Evolutionary conservation across 495 filamentous ascomycete genomes (phyloP), one percentile per base, ranked within the genome.

Genomic region (Penicillium cataractarum): DNA sequence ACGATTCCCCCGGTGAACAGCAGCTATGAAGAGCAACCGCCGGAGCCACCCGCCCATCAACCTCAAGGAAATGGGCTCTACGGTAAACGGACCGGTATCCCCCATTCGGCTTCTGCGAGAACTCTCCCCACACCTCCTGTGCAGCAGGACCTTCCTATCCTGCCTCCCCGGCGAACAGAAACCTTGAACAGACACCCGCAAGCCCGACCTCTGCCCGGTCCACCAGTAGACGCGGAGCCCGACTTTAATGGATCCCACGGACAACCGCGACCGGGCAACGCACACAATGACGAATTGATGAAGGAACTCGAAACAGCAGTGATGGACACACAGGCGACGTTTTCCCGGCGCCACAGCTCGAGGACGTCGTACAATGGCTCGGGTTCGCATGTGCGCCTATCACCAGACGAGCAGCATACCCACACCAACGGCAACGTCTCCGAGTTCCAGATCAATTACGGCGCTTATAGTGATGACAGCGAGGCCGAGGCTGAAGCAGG

Each of bases 401-500:
- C 76, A 17, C 73, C 77, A 10, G 79, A 82, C 63, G 76, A 78
- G 61, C 74, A 74, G 19, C 77, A 83, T 58, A 78, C 76, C 2
- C 80, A 81, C 46, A 77, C 80, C 2, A 88, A 88, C 15, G 79
- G 84, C 40, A 78, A 79, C 37, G 76, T 75, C 29, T 74, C 80
- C 6, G 82, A 78, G 0, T 71, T 79, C 33, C 75, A 78, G 58
- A 74, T 80, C 35, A 81, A 83, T 61, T 85, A 86, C 57, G 78
- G 76, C 70, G 82, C 79, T 1, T 83, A 85, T 62, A 86, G 83
- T 67, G 85, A 95, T 62, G 91, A 92, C 29, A 97, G 92, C 67
- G 95, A 99, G 64, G 86, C 92, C 0, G 95, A 99, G 74, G 94
- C 92, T 27, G 90, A 90, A 22, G 92, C 91, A 27, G 95, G 95